Base-by-base conservation (phyloP, 2,329 filamentous ascomycete genomes). In the Neoscytalidium dimidiatum region DNA sequence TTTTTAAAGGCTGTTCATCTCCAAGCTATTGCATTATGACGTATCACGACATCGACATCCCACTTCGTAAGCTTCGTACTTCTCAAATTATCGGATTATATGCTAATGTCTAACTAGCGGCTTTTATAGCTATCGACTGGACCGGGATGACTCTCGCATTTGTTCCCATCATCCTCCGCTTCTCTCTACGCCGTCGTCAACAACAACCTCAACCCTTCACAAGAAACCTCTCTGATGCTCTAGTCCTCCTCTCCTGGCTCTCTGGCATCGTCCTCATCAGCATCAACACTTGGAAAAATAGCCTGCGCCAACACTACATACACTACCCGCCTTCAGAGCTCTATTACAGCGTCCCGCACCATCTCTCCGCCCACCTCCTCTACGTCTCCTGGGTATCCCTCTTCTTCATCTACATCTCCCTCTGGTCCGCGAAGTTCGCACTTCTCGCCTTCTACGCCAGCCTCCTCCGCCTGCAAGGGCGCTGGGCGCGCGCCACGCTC, bases 241-340 rank as follows among this genome's bases (percentile, higher is more conserved):
- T 72, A 66, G 61, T 73, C 31, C 26, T 72, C 28, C 67, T 74
- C 21, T 67, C 71, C 49, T 73, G 70, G 69, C 68, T 71, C 28
- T 68, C 71, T 63, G 70, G 68, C 62, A 63, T 65, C 51, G 68
- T 70, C 5, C 68, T 71, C 41, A 69, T 71, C 64, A 52, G 23
- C 58, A 71, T 72, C 28, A 72, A 74, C 64, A 73, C 71, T 2
- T 73, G 72, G 73, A 74, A 74, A 56, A 74, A 74, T 67, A 65
- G 65, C 31, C 70, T 72, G n/a, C 73, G 72, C 33, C 69, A 70
- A 60, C 66, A 65, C 29, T 73, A 72, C 62, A 66, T 69, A 28
- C 57, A 65, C 65, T 17, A 52, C 2, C 64, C 63, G 1, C 67
- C 52, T 14, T 49, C 49, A 29, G 62, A 61, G 1, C 66, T 73